These are phyloP conservation scores for Boehmeria nivea DNA, from an alignment of 306 rosid genomes.

Conservation along the genomic window DNA sequence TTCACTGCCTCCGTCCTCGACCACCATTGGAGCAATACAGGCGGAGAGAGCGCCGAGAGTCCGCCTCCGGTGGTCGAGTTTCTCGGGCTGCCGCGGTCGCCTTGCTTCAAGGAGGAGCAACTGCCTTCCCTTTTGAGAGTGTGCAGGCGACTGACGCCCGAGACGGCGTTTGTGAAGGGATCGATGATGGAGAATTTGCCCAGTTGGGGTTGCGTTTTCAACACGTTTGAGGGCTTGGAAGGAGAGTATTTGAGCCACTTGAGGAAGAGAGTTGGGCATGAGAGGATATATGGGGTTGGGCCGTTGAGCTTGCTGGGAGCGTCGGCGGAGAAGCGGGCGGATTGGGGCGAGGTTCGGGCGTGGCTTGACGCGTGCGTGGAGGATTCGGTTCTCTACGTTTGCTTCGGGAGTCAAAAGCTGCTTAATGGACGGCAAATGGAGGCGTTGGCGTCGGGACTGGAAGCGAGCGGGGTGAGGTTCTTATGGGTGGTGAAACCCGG, in stretches of 20 bases:
- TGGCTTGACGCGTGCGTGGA: not conserved
- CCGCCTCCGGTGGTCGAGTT: not conserved
- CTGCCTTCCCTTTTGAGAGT: slow-evolving; percentile 27
- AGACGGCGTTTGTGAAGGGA: slow-evolving; percentile 19
- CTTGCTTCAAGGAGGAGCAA: slow-evolving; percentile 36
- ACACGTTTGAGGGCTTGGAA: slow-evolving; percentile 33
- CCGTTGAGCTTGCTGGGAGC: slow-evolving; percentile 25
- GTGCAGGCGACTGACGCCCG: slow-evolving; percentile 19
- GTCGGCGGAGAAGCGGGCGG: not conserved
- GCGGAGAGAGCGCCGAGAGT: not conserved
- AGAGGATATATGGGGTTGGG: slow-evolving; percentile 19
- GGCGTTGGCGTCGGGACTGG: slow-evolving; percentile 55
- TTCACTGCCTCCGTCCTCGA: not conserved
- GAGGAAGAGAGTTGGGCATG: not conserved
- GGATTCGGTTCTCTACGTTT: not conserved
- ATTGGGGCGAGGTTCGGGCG: not conserved
- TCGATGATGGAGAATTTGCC: too few species aligned
- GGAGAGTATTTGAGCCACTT: slow-evolving; percentile 23
- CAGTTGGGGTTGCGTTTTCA: slow-evolving; percentile 18
- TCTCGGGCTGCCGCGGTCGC: slow-evolving; percentile 22
- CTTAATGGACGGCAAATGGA: slow-evolving; percentile 36
- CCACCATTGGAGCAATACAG: slow-evolving; percentile 30
- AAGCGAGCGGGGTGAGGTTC: slow-evolving; percentile 31
- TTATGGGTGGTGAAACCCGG: slow-evolving; percentile 38
- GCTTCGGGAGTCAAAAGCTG: not conserved